These are phyloP conservation scores for Lyophyllum decastes DNA, from an alignment of 768 basidiomycete species.

Conservation along the genomic window DNA sequence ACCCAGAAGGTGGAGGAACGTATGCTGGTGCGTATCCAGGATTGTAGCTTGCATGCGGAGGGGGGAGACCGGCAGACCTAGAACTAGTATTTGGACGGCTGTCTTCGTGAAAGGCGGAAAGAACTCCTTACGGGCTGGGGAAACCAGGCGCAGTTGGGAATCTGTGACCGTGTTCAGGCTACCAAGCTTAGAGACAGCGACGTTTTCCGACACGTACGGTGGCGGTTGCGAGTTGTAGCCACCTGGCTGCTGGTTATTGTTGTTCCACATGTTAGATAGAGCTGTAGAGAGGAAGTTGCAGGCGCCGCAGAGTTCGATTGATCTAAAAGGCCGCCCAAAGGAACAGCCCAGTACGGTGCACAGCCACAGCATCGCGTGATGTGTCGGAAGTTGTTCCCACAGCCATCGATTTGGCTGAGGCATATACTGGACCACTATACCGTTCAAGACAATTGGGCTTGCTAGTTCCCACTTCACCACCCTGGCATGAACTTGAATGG, in stretches of 20 bases:
- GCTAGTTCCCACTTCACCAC: too few relatives aligned
- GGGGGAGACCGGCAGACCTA: constrained; percentile 4
- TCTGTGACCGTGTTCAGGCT: constrained; percentile 3
- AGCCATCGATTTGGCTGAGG: too few relatives aligned
- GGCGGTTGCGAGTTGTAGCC: constrained; percentile 10
- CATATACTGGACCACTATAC: too few relatives aligned
- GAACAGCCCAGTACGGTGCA: not conserved
- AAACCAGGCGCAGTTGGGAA: constrained; percentile 20
- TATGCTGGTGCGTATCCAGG: constrained; percentile 44
- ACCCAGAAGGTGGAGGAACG: constrained; percentile 21
- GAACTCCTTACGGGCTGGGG: constrained; percentile 11
- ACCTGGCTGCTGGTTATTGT: constrained; percentile 11
- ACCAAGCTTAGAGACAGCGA: not conserved
- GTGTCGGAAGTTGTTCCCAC: too few relatives aligned
- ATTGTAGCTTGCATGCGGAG: constrained; percentile 29
- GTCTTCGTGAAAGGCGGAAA: not conserved
- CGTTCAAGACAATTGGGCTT: too few relatives aligned
- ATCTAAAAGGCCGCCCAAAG: not conserved
- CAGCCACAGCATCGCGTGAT: not conserved
- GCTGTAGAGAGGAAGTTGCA: not conserved
- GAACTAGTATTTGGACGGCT: not conserved
- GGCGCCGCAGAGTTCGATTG: not conserved
- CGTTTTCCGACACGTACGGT: constrained; percentile 6
- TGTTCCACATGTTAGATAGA: constrained; percentile 21
- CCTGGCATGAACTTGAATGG: too few relatives aligned